Evolutionary conservation across 306 rosid species (phyloP), one percentile per base, ranked within the genome.

Genomic region (Sesbania bispinosa): DNA sequence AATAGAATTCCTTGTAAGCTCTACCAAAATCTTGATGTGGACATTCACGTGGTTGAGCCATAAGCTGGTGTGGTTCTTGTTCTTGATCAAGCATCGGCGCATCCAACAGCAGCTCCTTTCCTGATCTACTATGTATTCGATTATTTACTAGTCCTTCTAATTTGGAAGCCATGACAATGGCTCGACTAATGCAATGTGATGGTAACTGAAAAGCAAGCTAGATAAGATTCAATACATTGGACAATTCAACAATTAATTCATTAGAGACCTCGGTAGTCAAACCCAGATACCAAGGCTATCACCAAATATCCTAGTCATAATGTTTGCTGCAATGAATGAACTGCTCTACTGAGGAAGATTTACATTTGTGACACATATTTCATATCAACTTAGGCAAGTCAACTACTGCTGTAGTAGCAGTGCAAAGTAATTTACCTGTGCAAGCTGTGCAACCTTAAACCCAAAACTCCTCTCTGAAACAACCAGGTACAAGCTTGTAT

Each of bases 391-490:
- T n/a, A n/a, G n/a, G n/a, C n/a, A n/a, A n/a, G n/a, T n/a, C n/a
- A n/a, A n/a, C n/a, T n/a, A n/a, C n/a, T n/a, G n/a, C n/a, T n/a
- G n/a, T n/a, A n/a, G n/a, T n/a, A n/a, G n/a, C n/a, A n/a, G n/a
- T 5, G 57, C 30, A 63, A 39, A 20, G n/a, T 43, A 67, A 36
- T 43, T 63, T 79, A 90, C 98, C 96, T 90, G 97, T 73, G 97
- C 98, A 68, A 94, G 98, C 73, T 87, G 92, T 4, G 98, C 98
- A 74, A 94, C 98, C 80, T 89, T 94, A 75, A 84, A 90, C 7
- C 97, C 97, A 29, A 94, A 94, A 81, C 98, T 94, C n/a, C 85
- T 90, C 70, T 87, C 89, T 9, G 95, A 84, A 69, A 90, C 81
- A 65, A n/a, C 96, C 98, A 47, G 88, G 85, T 41, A 82, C 89